These are phyloP conservation scores for Alternaria triticina DNA, from an alignment of 2,329 filamentous ascomycete genomes.

Conservation along the genomic window DNA sequence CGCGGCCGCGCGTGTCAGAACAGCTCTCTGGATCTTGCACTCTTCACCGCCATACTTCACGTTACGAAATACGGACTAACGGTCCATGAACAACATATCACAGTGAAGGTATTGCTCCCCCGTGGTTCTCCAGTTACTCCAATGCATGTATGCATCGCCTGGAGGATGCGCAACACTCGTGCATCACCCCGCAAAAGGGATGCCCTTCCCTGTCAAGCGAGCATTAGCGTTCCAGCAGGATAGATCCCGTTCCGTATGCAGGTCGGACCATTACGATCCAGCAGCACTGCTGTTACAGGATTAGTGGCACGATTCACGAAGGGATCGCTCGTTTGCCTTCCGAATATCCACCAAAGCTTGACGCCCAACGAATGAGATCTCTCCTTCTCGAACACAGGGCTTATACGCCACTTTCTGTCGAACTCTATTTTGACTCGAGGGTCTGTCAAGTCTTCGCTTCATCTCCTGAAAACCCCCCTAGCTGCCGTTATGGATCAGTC, in stretches of 20 bases:
- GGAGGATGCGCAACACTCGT: background rate
- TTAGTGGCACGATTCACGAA: constrained; percentile 1
- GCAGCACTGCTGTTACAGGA: background rate
- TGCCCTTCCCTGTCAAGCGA: background rate
- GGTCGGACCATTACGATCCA: constrained; percentile 6
- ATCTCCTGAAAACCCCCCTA: constrained; percentile 22
- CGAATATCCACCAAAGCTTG: background rate
- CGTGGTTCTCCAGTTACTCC: background rate
- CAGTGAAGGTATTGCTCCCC: background rate
- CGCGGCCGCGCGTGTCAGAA: constrained; percentile 2
- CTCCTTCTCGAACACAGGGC: background rate
- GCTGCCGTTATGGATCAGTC: constrained; percentile 17
- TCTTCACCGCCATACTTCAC: background rate
- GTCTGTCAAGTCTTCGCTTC: constrained; percentile 14
- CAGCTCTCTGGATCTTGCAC: background rate
- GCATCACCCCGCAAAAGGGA: constrained; percentile 13
- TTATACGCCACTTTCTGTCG: background rate
- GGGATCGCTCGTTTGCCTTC: constrained; percentile 7
- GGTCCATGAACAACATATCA: background rate
- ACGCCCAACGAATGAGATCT: constrained; percentile 2
- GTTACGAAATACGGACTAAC: background rate
- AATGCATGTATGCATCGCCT: background rate
- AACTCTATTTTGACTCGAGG: constrained; percentile 30
- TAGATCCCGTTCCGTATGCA: constrained; percentile 15
- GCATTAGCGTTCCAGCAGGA: constrained; percentile 4